phyloP scores from a whole-genome alignment of 441 rosid genomes.

The California macrophylla region DNA sequence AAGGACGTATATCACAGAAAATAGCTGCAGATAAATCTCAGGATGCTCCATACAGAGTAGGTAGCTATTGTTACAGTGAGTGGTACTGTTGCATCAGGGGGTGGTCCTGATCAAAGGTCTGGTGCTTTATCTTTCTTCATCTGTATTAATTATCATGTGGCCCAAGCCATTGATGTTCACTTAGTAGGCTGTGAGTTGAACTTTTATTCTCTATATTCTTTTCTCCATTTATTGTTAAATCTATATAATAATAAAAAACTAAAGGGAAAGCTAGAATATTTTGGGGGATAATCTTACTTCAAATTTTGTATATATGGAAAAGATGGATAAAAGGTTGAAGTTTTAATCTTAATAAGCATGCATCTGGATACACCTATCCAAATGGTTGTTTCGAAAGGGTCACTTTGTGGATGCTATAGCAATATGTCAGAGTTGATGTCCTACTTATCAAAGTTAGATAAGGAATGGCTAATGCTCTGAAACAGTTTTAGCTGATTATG shows the following conservation, averaged over 20 bases:
- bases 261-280: neutral
- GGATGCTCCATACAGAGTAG: slow-evolving; percentile 42
- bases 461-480: slow-evolving; percentile 26
- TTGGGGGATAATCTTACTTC: neutral
- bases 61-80: slow-evolving; percentile 87
- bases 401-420: slow-evolving; percentile 31
- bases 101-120: slow-evolving; percentile 91
- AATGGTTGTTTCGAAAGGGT: slow-evolving; percentile 21
- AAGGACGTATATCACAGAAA: slow-evolving; percentile 24
- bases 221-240: neutral
- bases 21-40: slow-evolving; percentile 23
- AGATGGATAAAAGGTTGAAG: neutral
- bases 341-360: neutral
- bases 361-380: slow-evolving; percentile 26
- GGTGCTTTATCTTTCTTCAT: slow-evolving; percentile 4
- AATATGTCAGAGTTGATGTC: slow-evolving; percentile 26
- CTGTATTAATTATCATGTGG: neutral
- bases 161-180: neutral
- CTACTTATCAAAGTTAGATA: slow-evolving; percentile 24
- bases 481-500: slow-evolving; percentile 9
- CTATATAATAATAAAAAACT: neutral
- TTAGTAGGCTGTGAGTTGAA: neutral
- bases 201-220: neutral
- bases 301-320: neutral
- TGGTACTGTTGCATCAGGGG: slow-evolving; percentile 78